Evolutionary conservation across 169 alveolate species (phyloP), one percentile per base, ranked within the genome.

Genomic region (Plasmodium inui): DNA sequence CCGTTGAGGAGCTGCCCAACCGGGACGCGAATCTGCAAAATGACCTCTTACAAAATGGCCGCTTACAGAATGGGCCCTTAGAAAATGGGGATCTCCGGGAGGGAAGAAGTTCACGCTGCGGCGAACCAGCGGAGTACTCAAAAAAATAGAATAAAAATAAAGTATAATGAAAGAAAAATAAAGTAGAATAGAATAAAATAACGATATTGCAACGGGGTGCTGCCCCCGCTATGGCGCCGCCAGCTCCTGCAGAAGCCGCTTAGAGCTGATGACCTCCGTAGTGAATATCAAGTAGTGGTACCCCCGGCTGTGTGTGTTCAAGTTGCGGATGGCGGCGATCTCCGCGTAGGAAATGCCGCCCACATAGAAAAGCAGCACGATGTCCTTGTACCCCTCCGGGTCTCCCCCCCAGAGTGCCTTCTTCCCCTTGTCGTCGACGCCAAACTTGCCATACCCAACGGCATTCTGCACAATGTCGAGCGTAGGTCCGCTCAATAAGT

Each of bases 341-440:
- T 96, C 97, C 2, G 96, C 96, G 83, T 95, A 95, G 8, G 97
- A 85, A 8, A 93, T 92, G 0, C 97, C 97, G 5, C 97, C 97
- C 3, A 95, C 85, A 46, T 82, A 96, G 71, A 93, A 84, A 37
- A 96, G 96, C 34, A 96, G 76, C 37, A 95, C 94, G 17, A 79
- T 34, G 30, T 78, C 84, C 57, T 71, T 83, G 61, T 39, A n/a
- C 28, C n/a, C 17, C 17, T 91, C 22, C 0, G 28, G 4, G n/a
- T 57, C 22, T 10, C 9, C 74, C 30, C n/a, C 39, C 57, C 34
- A 32, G 17, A n/a, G 61, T 12, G 19, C 39, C 17, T 57, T n/a
- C 26, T 3, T 61, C 32, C 17, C 8, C 26, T 70, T 46, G 2
- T 26, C 22, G 28, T 78, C 44, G 0, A 37, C n/a, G 22, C 14